Conservation (phyloP, 768 basidiomycete genomes). For the Amanita fuliginea region DNA sequence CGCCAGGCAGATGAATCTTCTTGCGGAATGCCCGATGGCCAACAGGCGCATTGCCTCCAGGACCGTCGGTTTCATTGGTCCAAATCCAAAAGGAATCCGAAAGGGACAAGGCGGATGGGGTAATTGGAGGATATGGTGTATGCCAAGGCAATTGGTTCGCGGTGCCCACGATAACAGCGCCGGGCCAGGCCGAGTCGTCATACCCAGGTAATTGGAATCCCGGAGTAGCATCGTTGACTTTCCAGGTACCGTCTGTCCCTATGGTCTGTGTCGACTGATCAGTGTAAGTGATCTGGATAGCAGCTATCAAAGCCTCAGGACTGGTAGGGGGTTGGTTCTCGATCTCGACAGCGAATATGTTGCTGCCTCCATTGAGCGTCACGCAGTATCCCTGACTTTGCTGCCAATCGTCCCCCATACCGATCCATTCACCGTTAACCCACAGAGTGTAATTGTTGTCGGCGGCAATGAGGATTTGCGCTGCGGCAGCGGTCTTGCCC, state of each 20-base stretch:
- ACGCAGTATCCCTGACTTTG: slow-evolving; percentile 19
- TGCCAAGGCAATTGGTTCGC: slow-evolving; percentile 4
- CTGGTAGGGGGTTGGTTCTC: slow-evolving; percentile 10
- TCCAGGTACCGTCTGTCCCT: slow-evolving; percentile 21
- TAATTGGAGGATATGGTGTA: slow-evolving; percentile 8
- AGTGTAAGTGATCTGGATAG: slow-evolving; percentile 19
- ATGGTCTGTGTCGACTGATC: slow-evolving; percentile 20
- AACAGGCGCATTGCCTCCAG: not conserved
- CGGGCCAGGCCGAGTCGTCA: slow-evolving; percentile 19
- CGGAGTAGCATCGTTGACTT: slow-evolving; percentile 11
- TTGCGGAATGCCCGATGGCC: slow-evolving; percentile 7
- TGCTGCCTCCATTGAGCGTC: slow-evolving; percentile 15
- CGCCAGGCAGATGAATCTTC: not conserved
- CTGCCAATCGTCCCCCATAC: slow-evolving; percentile 10
- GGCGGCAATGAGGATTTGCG: slow-evolving; percentile 18
- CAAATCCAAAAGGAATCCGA: slow-evolving; percentile 19
- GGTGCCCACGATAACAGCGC: slow-evolving; percentile 15
- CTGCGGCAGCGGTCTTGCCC: slow-evolving; percentile 17
- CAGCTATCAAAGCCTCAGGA: slow-evolving; percentile 19
- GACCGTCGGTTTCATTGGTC: slow-evolving; percentile 16
- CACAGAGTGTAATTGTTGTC: slow-evolving; percentile 19
- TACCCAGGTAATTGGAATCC: slow-evolving; percentile 18
- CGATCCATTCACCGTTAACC: slow-evolving; percentile 18
- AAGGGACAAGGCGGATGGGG: slow-evolving; percentile 14
- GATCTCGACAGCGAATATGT: slow-evolving; percentile 21